Percentiles rank a stretch among this genome's conserved stretches.
Evolutionary conservation across 805 yeast species (phyloP).

Genomic region (Helenozyma baotianmanensis): DNA sequence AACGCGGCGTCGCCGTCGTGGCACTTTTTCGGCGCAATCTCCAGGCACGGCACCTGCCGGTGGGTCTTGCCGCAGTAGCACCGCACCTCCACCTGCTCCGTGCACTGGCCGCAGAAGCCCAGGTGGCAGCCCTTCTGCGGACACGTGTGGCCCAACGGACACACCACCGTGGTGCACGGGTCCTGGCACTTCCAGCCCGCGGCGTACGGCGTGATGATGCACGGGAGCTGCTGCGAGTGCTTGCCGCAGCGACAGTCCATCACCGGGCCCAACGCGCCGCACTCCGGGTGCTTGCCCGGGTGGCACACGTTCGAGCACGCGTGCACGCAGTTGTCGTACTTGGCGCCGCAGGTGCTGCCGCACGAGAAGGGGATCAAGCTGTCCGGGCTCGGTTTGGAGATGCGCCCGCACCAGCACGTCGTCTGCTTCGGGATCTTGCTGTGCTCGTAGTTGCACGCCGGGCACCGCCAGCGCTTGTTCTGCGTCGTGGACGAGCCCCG

Average conservation of each 20-base stretch:
- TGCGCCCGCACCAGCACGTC: conserved; percentile 89
- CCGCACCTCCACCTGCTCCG: conserved; percentile 37
- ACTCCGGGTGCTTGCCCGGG: conserved; percentile 82
- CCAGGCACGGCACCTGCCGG: conserved; percentile 41
- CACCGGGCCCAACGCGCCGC: conserved; percentile 74
- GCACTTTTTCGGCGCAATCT: conserved; percentile 35
- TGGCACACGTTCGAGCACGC: conserved; percentile 75
- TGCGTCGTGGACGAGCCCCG: conserved; percentile 64
- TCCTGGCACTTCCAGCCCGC: conserved; percentile 66
- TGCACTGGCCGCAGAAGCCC: conserved; percentile 81
- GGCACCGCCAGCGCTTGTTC: conserved; percentile 76
- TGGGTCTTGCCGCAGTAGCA: conserved; percentile 76
- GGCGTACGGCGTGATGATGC: conserved; percentile 62
- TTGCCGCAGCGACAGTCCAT: conserved; percentile 74
- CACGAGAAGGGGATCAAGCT: conserved; percentile 75
- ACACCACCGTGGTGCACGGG: conserved; percentile 56
- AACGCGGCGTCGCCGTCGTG: conserved; percentile 12
- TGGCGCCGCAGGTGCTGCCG: conserved; percentile 72
- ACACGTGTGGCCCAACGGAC: conserved; percentile 68
- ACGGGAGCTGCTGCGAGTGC: conserved; percentile 61
- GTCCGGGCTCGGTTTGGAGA: conserved; percentile 58
- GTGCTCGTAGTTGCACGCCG: conserved; percentile 61
- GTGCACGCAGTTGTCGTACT: conserved; percentile 60
- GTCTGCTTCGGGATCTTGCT: conserved; percentile 50
- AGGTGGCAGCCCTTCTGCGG: conserved; percentile 53